Base-by-base conservation (phyloP, 192 early-diverging fungal species). In the Chytriomyces sp. region DNA sequence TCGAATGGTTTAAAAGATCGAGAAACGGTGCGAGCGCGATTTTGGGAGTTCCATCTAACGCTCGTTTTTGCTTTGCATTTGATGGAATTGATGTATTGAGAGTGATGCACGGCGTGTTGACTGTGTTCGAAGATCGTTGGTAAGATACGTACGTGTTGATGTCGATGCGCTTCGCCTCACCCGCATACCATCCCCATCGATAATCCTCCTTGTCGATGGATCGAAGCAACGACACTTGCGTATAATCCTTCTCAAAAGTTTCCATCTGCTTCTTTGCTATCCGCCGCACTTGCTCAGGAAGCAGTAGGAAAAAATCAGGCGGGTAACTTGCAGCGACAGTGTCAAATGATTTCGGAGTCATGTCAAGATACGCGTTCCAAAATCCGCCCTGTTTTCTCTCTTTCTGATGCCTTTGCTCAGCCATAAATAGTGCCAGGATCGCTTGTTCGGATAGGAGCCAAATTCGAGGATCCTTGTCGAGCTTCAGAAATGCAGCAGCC, bases 1-100 rank as follows among this genome's bases (percentile, higher is more conserved):
- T 44, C 0, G 69, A 45, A 67, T 83, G 82, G 72, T 83, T 83
- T 28, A 83, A 61, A 23, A 83, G 50, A 65, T 83, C 82, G 23
- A 83, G 62, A 49, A 82, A 73, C 11, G 82, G 82, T 2, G 80
- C 82, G 16, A 83, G 72, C 11, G 82, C 82, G 2, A 78, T 83
- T 43, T 24, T 78, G 7, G 76, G 72, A 35, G 28, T 8, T 46
- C 47, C 66, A 9, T 69, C 59, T 5, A 72, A 24, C 60, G 45
- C 77, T 49, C 57, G 18, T 23, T 61, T 35, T 35, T n/a, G 28
- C 2, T 35, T 35, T 28, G 49, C 8, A 28, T 67, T 50, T 61
- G 59, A n/a, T 64, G n/a, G 45, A 47, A 50, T 53, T 45, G 75
- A 18, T 5, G 75, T 79, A 47, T 81, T 73, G 13, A 83, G 64